Percentiles rank a stretch among this genome's conserved stretches.
Conservation (phyloP, 2,329 filamentous ascomycete species). For the Fusarium keratoplasticum region DNA sequence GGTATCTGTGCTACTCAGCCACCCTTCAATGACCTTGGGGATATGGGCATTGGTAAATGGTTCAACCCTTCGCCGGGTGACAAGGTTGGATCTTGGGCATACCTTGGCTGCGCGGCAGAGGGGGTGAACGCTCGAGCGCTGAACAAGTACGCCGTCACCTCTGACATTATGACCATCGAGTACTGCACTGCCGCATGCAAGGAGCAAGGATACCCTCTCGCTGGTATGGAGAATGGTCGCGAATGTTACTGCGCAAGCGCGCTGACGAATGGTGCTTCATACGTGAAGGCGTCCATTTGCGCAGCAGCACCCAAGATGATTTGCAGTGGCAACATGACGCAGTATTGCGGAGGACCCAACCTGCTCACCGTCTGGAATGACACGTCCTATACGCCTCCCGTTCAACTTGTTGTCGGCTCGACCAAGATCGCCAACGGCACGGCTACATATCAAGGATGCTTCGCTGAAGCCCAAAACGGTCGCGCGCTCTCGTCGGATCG, state of each 20-base stretch:
- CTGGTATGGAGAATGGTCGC: constrained; percentile 35
- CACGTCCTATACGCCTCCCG: constrained; percentile 32
- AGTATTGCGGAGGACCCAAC: constrained; percentile 36
- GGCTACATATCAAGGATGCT: constrained; percentile 38
- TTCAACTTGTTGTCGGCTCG: constrained; percentile 24
- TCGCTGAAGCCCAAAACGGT: constrained; percentile 22
- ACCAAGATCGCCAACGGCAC: constrained; percentile 30
- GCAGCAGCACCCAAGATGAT: constrained; percentile 31
- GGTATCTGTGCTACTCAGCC: constrained; percentile 21
- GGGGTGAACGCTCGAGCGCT: constrained; percentile 18
- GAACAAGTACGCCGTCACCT: constrained; percentile 30
- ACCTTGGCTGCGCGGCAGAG: constrained; percentile 33
- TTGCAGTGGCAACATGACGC: constrained; percentile 35
- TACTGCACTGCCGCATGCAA: constrained; percentile 37
- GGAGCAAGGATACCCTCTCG: constrained; percentile 33
- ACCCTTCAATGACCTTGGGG: constrained; percentile 20
- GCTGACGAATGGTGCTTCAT: constrained; percentile 29
- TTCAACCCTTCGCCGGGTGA: constrained; percentile 32
- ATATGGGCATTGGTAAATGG: constrained; percentile 12
- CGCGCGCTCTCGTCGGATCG: constrained; percentile 33
- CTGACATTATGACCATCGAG: constrained; percentile 33
- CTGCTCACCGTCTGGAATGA: constrained; percentile 39
- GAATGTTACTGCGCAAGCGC: constrained; percentile 37
- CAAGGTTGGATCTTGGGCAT: constrained; percentile 33
- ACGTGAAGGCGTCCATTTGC: constrained; percentile 28